phyloP scores from a whole-genome alignment of 2,329 filamentous ascomycete genomes.

The Escovopsis sp. region DNA sequence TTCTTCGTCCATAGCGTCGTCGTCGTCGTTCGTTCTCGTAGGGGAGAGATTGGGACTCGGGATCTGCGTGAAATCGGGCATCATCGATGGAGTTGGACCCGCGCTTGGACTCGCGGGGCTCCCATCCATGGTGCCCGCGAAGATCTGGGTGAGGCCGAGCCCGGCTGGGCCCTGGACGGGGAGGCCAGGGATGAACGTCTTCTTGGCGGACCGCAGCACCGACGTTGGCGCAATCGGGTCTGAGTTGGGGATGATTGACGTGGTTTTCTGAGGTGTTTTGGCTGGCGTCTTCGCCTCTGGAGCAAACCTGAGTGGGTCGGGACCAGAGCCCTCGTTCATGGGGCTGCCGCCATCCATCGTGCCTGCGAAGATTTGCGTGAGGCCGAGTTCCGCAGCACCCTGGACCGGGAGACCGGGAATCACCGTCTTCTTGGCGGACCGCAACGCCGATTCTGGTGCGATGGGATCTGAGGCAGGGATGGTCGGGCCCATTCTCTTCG shows the following conservation, averaged over 20 bases:
- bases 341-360: conserved; percentile 63
- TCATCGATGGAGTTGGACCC: conserved; percentile 30
- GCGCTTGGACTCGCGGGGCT: conserved; percentile 26
- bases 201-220: conserved; percentile 52
- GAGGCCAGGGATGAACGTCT: conserved; percentile 55
- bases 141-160: conserved; percentile 76
- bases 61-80: conserved; percentile 43
- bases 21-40: conserved; percentile 33
- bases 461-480: conserved; percentile 27
- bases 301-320: conserved; percentile 25
- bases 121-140: conserved; percentile 74
- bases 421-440: conserved; percentile 53
- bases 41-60: conserved; percentile 48
- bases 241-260: too few relatives aligned
- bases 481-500: conserved; percentile 26
- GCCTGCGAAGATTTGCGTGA: conserved; percentile 83
- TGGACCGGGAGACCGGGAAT: conserved; percentile 53
- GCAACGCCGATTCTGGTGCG: conserved; percentile 40
- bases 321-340: conserved; percentile 13
- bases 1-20: conserved; percentile 18
- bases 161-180: conserved; percentile 46
- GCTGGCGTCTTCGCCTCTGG: conserved; percentile 23
- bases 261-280: too few relatives aligned
- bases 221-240: conserved; percentile 42
- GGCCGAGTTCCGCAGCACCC: conserved; percentile 50